Conservation (phyloP, 148 eudicot genomes). For the Fagopyrum esculentum region DNA sequence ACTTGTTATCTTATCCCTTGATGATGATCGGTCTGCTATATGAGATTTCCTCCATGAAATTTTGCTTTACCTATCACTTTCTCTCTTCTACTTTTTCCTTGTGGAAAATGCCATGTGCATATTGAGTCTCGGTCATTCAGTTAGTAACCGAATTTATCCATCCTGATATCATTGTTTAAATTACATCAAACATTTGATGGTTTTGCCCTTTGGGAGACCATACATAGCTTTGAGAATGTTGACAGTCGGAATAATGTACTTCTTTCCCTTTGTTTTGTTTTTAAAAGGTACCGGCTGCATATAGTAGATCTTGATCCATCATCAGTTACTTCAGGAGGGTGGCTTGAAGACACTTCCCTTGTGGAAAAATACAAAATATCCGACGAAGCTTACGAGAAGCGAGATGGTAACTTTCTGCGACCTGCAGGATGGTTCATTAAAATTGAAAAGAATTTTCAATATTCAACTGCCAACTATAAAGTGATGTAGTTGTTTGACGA, state of each 20-base stretch:
- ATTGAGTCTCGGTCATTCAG: neutral
- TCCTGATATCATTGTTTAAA: neutral
- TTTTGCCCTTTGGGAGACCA: neutral
- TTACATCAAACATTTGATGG: neutral
- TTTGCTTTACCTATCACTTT: neutral
- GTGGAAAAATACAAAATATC: conserved; percentile 90
- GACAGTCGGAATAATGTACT: neutral
- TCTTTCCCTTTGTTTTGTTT: neutral
- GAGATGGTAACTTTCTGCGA: conserved; percentile 38
- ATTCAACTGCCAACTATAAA: neutral
- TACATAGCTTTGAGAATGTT: neutral
- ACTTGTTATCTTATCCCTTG: neutral
- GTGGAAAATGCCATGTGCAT: neutral
- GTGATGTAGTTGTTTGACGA: neutral
- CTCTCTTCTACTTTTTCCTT: neutral
- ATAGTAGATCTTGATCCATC: conserved; percentile 88
- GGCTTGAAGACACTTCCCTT: conserved; percentile 90
- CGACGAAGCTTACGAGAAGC: conserved; percentile 76
- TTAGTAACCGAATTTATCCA: neutral
- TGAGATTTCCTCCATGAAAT: neutral
- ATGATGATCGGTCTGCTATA: neutral
- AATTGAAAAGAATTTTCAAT: neutral
- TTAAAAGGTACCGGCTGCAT: conserved; percentile 62
- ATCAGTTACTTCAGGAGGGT: conserved; percentile 89
- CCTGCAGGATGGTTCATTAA: neutral